Conservation (phyloP, 441 rosid species). For the Iberis amara region DNA sequence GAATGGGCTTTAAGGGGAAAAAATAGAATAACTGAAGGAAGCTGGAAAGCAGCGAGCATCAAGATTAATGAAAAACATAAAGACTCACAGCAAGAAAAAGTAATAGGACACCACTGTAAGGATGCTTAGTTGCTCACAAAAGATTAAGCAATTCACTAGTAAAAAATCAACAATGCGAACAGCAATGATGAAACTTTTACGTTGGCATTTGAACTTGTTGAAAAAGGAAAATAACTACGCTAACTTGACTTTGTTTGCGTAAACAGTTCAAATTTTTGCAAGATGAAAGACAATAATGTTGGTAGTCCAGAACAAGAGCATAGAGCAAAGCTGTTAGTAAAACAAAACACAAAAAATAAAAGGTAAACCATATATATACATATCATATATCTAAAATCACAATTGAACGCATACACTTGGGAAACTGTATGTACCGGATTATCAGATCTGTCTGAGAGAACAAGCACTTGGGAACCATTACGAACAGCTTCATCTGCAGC, state of each 20-base stretch:
- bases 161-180: constrained; percentile 10
- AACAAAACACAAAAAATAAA: constrained; percentile 6
- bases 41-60: constrained; percentile 9
- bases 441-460: constrained; percentile 87
- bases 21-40: not conserved
- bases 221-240: constrained; percentile 1
- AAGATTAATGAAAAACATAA: constrained; percentile 1
- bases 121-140: not conserved
- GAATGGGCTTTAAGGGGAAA: not conserved
- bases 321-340: not conserved
- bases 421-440: constrained; percentile 53
- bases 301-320: constrained; percentile 13
- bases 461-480: constrained; percentile 90
- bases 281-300: constrained; percentile 18
- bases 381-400: constrained; percentile 14
- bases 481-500: constrained; percentile 98
- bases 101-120: constrained; percentile 3
- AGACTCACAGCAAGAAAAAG: not conserved
- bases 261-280: constrained; percentile 2
- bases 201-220: constrained; percentile 13
- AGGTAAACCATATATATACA: constrained; percentile 7
- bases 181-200: constrained; percentile 8
- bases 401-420: constrained; percentile 8
- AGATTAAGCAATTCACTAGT: not conserved
- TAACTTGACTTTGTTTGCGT: constrained; percentile 4